Conservation (phyloP, 1,284 basidiomycete species). For the Apiotrichum sp. region DNA sequence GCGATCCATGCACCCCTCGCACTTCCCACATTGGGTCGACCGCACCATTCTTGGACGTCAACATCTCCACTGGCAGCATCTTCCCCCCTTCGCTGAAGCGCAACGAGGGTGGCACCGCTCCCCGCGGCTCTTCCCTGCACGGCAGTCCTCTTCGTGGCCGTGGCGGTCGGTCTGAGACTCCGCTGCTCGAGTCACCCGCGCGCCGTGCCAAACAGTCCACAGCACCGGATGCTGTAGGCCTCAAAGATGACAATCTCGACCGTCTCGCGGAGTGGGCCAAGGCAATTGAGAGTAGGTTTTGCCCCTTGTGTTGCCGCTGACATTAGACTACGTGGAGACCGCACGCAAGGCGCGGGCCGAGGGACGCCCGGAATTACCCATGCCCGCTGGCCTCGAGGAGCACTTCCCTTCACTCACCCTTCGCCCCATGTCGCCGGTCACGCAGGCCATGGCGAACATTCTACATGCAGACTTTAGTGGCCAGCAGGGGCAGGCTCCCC, state of each 20-base stretch:
- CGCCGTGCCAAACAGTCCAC: constrained; percentile 15
- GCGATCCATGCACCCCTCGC: not conserved
- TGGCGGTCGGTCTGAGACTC: not conserved
- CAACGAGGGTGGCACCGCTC: not conserved
- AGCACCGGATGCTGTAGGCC: constrained; percentile 4
- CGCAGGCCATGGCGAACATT: not conserved
- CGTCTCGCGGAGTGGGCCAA: constrained; percentile 43
- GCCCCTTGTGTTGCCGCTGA: not conserved
- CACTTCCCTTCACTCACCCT: constrained; percentile 21
- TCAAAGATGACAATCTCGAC: constrained; percentile 28
- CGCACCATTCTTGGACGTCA: constrained; percentile 11
- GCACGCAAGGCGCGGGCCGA: constrained; percentile 40
- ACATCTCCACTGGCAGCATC: constrained; percentile 1
- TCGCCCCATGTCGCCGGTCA: constrained; percentile 22
- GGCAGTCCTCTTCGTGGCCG: not conserved
- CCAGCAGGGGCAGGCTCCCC: not conserved
- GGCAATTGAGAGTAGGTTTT: constrained; percentile 34
- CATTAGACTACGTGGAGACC: constrained; percentile 36
- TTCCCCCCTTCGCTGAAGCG: not conserved
- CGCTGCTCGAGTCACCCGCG: not conserved
- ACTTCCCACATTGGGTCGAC: not conserved
- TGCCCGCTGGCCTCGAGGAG: constrained; percentile 34
- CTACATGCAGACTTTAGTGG: not conserved
- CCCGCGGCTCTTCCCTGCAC: not conserved
- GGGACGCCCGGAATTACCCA: constrained; percentile 32